Evolutionary conservation across 257 asterid genomes (phyloP).

Genomic region (Jacaranda mimosifolia): DNA sequence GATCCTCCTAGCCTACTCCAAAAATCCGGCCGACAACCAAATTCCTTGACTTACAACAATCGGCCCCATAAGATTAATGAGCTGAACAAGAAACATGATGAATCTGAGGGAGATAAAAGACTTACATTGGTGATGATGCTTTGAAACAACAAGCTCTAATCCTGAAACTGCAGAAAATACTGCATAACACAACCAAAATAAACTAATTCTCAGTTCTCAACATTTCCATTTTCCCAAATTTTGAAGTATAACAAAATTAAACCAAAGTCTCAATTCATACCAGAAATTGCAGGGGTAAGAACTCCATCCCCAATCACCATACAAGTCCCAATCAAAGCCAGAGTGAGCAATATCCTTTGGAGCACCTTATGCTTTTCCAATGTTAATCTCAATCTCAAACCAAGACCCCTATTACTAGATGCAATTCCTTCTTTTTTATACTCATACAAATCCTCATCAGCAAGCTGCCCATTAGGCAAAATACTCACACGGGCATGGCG

Average conservation of each 20-base stretch:
- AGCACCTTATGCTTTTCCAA: conserved; percentile 58
- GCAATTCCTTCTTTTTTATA: conserved; percentile 53
- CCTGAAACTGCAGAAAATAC: conserved; percentile 81
- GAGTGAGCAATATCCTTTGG: conserved; percentile 56
- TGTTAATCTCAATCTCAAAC: conserved; percentile 56
- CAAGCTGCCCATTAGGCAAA: conserved; percentile 70
- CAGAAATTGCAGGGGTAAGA: conserved; percentile 76
- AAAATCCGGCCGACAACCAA: neutral
- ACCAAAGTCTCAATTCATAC: conserved; percentile 29
- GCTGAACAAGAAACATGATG: neutral
- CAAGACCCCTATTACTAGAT: conserved; percentile 44
- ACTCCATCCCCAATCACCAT: conserved; percentile 84
- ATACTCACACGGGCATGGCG: conserved; percentile 67
- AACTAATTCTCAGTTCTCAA: neutral
- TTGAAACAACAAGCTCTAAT: conserved; percentile 67
- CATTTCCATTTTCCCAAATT: neutral
- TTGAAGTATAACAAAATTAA: neutral
- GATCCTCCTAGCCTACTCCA: too few species aligned
- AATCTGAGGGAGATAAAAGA: conserved; percentile 13
- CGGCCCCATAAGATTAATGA: neutral
- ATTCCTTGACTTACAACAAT: neutral
- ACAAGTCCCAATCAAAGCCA: conserved; percentile 73
- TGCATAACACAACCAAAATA: conserved; percentile 44
- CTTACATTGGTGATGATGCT: conserved; percentile 70
- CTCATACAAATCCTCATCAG: conserved; percentile 66